Evolutionary conservation across 305 asterid species (phyloP).

Genomic region (Salvia sclarea): DNA sequence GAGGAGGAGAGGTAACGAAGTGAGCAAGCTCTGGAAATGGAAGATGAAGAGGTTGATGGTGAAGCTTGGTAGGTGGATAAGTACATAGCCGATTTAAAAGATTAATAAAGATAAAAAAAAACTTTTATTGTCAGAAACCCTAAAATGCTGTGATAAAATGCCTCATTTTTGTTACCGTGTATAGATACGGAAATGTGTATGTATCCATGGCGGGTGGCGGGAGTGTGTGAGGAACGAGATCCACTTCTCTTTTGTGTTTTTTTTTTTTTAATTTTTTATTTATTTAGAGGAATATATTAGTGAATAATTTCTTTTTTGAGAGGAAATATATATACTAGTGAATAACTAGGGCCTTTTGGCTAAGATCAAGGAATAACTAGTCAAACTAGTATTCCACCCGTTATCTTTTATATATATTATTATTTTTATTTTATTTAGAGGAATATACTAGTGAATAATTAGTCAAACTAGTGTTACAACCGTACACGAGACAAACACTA

Average conservation of each 20-base stretch:
- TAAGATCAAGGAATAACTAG: no score
- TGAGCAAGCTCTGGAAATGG: constrained; percentile 53
- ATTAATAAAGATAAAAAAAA: no score
- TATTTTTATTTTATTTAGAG: no score
- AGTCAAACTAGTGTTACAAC: no score
- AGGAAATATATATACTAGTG: no score
- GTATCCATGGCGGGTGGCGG: constrained; percentile 12
- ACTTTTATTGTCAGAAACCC: constrained; percentile 33
- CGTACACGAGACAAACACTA: no score
- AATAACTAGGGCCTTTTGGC: no score
- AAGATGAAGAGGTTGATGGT: constrained; percentile 40
- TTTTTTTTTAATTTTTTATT: neutral
- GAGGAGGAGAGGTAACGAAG: constrained; percentile 42
- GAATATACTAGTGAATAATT: no score
- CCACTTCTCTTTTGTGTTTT: no score
- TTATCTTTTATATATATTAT: no score
- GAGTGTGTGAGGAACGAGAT: neutral
- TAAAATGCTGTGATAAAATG: constrained; percentile 8
- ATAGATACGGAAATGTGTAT: constrained; percentile 26
- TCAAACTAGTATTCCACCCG: no score
- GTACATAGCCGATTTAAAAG: constrained; percentile 48
- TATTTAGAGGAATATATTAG: neutral
- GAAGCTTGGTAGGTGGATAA: constrained; percentile 49
- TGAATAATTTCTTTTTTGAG: no score
- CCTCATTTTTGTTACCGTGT: neutral